These are phyloP conservation scores for Poa annua DNA, from an alignment of 176 grass and related monocot species.

Conservation along the genomic window DNA sequence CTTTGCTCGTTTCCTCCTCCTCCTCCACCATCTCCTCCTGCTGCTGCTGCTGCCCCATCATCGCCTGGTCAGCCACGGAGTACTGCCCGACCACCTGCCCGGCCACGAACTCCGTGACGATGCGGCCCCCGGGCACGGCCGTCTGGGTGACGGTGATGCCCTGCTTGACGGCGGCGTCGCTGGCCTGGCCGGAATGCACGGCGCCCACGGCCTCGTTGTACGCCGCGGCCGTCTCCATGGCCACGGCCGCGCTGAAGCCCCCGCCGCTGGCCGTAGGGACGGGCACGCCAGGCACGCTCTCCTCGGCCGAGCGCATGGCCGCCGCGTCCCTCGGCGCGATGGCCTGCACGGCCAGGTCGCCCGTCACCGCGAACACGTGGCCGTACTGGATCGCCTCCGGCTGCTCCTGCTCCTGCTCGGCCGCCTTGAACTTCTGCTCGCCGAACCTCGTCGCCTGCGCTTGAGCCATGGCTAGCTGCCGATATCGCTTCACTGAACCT, in stretches of 20 bases:
- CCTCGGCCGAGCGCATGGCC: conserved; percentile 62
- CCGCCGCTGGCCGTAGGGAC: conserved; percentile 40
- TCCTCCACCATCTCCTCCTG: not conserved
- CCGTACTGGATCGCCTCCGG: conserved; percentile 52
- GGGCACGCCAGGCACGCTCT: conserved; percentile 45
- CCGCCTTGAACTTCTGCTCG: not conserved
- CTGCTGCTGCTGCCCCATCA: not conserved
- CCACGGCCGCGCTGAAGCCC: conserved; percentile 49
- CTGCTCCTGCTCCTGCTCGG: not conserved
- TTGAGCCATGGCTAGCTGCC: conserved; percentile 17
- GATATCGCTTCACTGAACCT: not conserved
- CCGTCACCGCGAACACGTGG: conserved; percentile 59
- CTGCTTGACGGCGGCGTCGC: conserved; percentile 33
- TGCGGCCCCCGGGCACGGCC: conserved; percentile 47
- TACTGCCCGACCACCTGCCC: conserved; percentile 57
- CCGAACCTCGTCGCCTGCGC: not conserved
- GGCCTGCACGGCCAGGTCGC: conserved; percentile 54
- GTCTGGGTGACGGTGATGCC: conserved; percentile 62
- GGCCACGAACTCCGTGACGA: conserved; percentile 73
- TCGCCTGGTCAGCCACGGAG: conserved; percentile 40
- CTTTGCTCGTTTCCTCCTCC: conserved; percentile 37
- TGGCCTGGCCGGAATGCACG: conserved; percentile 52
- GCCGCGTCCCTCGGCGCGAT: conserved; percentile 56
- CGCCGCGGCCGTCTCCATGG: conserved; percentile 67
- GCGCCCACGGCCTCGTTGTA: conserved; percentile 62